Conservation (phyloP, 176 grass and related monocot genomes). For the Musa itinerans region DNA sequence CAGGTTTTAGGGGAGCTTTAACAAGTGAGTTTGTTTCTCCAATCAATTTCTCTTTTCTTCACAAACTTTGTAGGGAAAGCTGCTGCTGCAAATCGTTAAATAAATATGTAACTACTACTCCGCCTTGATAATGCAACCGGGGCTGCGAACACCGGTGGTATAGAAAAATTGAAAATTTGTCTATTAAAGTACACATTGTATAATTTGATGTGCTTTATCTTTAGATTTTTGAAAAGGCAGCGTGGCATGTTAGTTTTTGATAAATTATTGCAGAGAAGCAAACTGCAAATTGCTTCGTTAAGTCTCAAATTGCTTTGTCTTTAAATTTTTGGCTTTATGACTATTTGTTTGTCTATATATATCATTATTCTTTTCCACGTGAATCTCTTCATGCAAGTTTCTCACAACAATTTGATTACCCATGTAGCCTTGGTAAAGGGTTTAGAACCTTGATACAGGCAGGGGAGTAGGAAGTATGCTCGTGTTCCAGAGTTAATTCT, state of each 20-base stretch:
- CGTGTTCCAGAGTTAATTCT: neutral
- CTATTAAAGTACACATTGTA: no score
- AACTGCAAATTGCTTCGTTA: no score
- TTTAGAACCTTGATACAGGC: neutral
- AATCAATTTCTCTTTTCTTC: neutral
- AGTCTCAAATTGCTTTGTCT: no score
- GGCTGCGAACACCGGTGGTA: neutral
- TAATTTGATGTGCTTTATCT: no score
- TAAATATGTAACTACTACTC: neutral
- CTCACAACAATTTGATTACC: neutral
- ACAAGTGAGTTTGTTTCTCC: neutral
- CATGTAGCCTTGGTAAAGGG: neutral
- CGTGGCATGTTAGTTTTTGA: no score
- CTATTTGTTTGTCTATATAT: neutral
- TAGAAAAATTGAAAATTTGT: neutral
- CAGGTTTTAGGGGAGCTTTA: neutral
- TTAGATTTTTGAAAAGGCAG: no score
- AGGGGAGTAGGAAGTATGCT: neutral
- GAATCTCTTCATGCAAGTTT: neutral
- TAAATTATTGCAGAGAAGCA: no score
- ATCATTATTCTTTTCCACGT: neutral
- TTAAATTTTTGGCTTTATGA: no score
- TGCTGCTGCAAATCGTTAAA: neutral
- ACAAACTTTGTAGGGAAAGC: neutral
- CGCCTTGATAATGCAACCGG: neutral